Percentiles rank a stretch among this genome's conserved stretches.
Conservation (phyloP, 495 filamentous ascomycete genomes). For the Xylaria scruposa region DNA sequence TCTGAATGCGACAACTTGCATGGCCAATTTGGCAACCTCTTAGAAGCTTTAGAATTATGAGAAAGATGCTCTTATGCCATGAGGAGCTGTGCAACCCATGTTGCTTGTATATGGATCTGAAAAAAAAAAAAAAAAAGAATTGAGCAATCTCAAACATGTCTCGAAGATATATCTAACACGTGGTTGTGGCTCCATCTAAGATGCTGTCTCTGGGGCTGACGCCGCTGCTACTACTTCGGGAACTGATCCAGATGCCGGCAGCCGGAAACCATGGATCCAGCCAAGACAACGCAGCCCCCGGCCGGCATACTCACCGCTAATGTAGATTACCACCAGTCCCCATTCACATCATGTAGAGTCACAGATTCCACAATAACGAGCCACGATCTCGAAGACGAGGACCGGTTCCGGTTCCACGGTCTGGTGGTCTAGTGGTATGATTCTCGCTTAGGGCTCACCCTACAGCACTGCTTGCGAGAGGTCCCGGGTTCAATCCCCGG, state of each 20-base stretch:
- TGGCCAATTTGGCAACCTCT: neutral
- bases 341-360: neutral
- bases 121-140: neutral
- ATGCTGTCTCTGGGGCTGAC: neutral
- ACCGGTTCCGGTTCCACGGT: neutral
- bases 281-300: neutral
- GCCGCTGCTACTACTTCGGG: neutral
- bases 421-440: conserved; percentile 35
- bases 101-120: neutral
- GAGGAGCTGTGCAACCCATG: neutral
- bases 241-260: neutral
- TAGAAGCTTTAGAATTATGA: neutral
- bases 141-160: neutral
- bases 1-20: neutral
- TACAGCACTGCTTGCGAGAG: conserved; percentile 32
- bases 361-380: conserved; percentile 8
- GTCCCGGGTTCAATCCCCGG: conserved; percentile 32
- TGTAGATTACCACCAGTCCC: neutral
- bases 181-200: conserved; percentile 9
- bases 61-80: neutral
- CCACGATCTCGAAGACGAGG: neutral
- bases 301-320: neutral
- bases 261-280: neutral
- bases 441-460: conserved; percentile 28
- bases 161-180: neutral